These are phyloP conservation scores for Sextonia rubra DNA, from an alignment of 164 flowering plant species.

Conservation along the genomic window DNA sequence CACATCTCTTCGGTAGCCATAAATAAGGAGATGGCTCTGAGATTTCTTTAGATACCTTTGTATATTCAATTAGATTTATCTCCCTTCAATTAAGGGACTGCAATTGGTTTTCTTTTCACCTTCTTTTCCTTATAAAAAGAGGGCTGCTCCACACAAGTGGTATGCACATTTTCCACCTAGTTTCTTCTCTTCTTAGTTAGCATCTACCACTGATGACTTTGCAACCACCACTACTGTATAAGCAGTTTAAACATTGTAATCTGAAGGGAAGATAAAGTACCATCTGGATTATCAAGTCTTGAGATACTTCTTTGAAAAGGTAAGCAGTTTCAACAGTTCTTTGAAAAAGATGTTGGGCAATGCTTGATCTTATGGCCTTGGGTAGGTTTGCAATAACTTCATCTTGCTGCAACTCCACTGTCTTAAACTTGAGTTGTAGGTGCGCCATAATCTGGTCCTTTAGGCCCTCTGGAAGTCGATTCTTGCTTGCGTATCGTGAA, in stretches of 20 bases:
- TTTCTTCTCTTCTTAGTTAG: too few relatives aligned
- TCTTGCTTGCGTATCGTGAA: slow-evolving; percentile 65
- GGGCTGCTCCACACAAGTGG: too few relatives aligned
- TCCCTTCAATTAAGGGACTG: too few relatives aligned
- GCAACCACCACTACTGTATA: too few relatives aligned
- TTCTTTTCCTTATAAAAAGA: too few relatives aligned
- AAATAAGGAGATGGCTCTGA: too few relatives aligned
- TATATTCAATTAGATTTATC: too few relatives aligned
- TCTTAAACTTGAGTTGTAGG: slow-evolving; percentile 75
- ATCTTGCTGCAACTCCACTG: slow-evolving; percentile 74
- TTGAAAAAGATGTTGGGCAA: slow-evolving; percentile 68
- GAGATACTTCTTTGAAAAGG: slow-evolving; percentile 66
- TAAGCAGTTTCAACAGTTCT: slow-evolving; percentile 49
- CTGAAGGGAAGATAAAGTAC: slow-evolving; percentile 23
- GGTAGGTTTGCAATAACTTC: slow-evolving; percentile 72
- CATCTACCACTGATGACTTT: too few relatives aligned
- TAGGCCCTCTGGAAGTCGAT: slow-evolving; percentile 68
- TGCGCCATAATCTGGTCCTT: slow-evolving; percentile 87
- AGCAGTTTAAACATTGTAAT: neutral
- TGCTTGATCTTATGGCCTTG: slow-evolving; percentile 83
- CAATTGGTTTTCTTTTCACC: too few relatives aligned
- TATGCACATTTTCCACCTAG: too few relatives aligned
- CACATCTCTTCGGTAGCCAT: too few relatives aligned
- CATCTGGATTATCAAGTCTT: slow-evolving; percentile 57
- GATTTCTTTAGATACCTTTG: too few relatives aligned